Evolutionary conservation across 495 filamentous ascomycete species (phyloP), one percentile per base, ranked within the genome.

Genomic region (Niebla homalea): DNA sequence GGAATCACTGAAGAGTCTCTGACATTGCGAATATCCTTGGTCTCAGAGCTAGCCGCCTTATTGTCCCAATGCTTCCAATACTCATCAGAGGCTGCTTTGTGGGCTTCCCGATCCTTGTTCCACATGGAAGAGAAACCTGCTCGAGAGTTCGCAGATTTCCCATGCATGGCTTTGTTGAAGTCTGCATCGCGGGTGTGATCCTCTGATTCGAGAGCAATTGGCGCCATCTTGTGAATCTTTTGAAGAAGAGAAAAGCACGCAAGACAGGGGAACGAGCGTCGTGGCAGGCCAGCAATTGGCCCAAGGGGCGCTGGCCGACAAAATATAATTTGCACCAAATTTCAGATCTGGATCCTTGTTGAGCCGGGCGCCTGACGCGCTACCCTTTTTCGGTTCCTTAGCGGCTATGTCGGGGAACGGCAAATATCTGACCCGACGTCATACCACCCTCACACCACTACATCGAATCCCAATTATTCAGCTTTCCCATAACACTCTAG

Each of bases 61-160:
- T 93, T 87, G 70, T 98, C 92, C 85, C 90, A 98, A 68, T 95
- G 94, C 80, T 96, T 98, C 80, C 95, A 97, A 72, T 98, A 98
- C 68, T 97, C 90, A 60, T 96, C 89, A 32, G 94, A 78, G 44
- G 92, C 90, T 43, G 86, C 78, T 70, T 89, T 79, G 65, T 97
- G 86, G 2, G 92, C 88, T 11, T 70, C 71, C 46, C 73, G 70
- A 67, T 90, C 83, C 71, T 98, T 98, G 59, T 74, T 72, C 49
- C 94, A 70, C 83, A 95, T 86, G 53, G 92, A 85, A 56, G 75
- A 68, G 60, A 96, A 76, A 60, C 87, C 87, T 58, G 80, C 85
- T 23, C 70, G 64, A 16, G 80, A 75, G 57, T 79, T 64, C 38
- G 87, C 73, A 18, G 87, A 86, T 60, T 84, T 84, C 64, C 90